These are phyloP conservation scores for Pleodorina starrii DNA, from an alignment of 139 green algal genomes.

Conservation along the genomic window DNA sequence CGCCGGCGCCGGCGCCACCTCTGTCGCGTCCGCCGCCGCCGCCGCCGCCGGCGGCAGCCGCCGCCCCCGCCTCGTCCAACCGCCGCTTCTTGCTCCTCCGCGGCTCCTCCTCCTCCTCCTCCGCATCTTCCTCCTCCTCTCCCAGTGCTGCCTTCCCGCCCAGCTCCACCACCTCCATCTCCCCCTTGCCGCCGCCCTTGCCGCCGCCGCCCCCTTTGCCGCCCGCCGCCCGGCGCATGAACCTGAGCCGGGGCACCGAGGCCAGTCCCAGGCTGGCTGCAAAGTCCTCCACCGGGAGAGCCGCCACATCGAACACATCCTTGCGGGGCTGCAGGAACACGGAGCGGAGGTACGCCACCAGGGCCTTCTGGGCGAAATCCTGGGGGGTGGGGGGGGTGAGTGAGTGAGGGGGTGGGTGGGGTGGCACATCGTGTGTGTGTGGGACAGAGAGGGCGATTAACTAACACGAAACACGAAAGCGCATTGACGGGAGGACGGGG, in stretches of 20 bases:
- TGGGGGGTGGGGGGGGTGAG: no score
- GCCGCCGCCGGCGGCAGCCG: conserved; percentile 20
- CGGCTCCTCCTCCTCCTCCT: conserved; percentile 21
- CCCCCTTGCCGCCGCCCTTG: conserved; percentile 52
- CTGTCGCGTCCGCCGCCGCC: not conserved
- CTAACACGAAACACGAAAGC: no score
- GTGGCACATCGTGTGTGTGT: no score
- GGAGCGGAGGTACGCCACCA: conserved; percentile 91
- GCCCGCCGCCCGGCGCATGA: conserved; percentile 86
- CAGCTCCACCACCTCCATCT: conserved; percentile 55
- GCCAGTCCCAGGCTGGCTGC: conserved; percentile 86
- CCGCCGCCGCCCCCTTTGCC: no score
- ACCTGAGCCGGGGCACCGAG: conserved; percentile 86
- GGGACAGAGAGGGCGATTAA: no score
- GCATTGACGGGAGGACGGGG: no score
- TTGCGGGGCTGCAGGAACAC: conserved; percentile 91
- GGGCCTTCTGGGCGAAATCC: conserved; percentile 88
- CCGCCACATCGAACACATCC: conserved; percentile 86
- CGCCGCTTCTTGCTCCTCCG: conserved; percentile 27
- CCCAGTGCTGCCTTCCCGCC: conserved; percentile 45
- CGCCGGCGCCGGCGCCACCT: no score
- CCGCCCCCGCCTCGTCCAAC: conserved; percentile 21
- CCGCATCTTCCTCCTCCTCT: conserved; percentile 33
- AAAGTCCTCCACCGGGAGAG: conserved; percentile 83
- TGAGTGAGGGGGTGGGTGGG: no score